Percentiles rank a stretch among this genome's conserved stretches.
Conservation (phyloP, 1,139 yeast genomes). For the Scheffersomyces titani region DNA sequence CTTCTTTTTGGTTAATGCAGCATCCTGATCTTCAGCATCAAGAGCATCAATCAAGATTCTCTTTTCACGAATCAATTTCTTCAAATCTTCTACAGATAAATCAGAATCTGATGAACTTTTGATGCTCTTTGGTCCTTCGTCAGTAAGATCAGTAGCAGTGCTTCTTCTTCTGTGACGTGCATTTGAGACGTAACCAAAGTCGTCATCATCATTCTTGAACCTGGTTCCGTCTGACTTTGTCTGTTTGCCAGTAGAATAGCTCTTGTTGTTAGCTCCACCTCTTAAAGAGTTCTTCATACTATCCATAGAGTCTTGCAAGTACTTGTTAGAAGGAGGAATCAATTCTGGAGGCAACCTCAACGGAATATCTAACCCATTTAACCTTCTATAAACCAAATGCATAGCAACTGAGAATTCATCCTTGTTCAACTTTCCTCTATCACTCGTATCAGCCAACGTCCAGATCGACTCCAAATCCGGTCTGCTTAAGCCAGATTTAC, state of each 20-base stretch:
- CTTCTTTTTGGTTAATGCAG: conserved; percentile 18
- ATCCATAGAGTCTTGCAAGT: conserved; percentile 46
- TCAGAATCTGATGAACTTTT: conserved; percentile 29
- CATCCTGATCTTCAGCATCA: conserved; percentile 67
- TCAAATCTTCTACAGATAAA: conserved; percentile 51
- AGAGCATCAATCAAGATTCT: conserved; percentile 68
- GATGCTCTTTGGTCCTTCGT: conserved; percentile 12
- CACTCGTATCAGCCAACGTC: conserved; percentile 75
- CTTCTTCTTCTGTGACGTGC: conserved; percentile 58
- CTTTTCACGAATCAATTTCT: conserved; percentile 68
- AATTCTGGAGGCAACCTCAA: conserved; percentile 69
- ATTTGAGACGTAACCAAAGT: conserved; percentile 64
- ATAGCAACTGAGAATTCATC: conserved; percentile 83
- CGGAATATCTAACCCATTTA: conserved; percentile 77
- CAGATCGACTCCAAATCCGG: conserved; percentile 87
- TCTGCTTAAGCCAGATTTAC: conserved; percentile 86
- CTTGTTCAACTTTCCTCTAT: conserved; percentile 70
- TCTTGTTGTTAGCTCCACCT: conserved; percentile 32
- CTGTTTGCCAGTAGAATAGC: conserved; percentile 41
- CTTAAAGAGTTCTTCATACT: conserved; percentile 45
- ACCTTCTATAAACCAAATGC: conserved; percentile 76
- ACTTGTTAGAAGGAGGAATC: conserved; percentile 78
- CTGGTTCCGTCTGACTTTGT: conserved; percentile 55
- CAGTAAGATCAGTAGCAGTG: conserved; percentile 13
- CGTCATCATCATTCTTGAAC: conserved; percentile 68